Evolutionary conservation across 305 asterid genomes (phyloP), one percentile per base, ranked within the genome.

Genomic region (Andrographis paniculata): DNA sequence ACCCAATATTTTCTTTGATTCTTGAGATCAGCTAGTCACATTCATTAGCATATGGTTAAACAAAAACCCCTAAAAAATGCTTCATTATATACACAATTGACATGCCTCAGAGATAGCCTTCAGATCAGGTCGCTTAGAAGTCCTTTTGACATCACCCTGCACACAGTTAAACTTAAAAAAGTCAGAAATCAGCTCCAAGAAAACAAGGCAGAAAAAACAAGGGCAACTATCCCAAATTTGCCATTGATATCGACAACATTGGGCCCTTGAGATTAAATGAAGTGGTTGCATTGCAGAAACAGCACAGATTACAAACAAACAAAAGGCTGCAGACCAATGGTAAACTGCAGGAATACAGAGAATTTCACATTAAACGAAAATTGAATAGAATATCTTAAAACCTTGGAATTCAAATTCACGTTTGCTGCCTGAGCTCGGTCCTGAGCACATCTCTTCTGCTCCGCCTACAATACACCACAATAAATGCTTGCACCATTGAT

Each of bases 121-220:
- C 45, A 87, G 70, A 62, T 87, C 95, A 16, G 97, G 95, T 53
- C 97, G 68, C 74, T 69, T 76, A 20, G 80, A 52, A 56, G 71
- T 20, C 51, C 60, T 60, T 55, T 75, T 84, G 2, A 49, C 18
- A 21, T 39, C 45, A 18, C 55, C 75, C 95, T 84, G 76, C 71
- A 75, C 51, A 55, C 17, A n/a, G 58, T 61, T 41, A 13, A 50
- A 59, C 41, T 36, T 24, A 24, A 24, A 24, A 45, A 28, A 37
- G 4, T 44, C 14, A 44, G 2, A 9, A 11, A 23, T 2, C 20
- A 42, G 21, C n/a, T 17, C 8, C 12, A 17, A 16, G 18, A 9
- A 33, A 9, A 33, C 8, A 9, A 33, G 13, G 12, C 8, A 33
- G 13, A 9, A 33, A 33, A 7, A 33, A 33, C 4, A 33, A 33